Conservation (phyloP, 2,329 filamentous ascomycete genomes). For the Reticulascus tulasneorum region DNA sequence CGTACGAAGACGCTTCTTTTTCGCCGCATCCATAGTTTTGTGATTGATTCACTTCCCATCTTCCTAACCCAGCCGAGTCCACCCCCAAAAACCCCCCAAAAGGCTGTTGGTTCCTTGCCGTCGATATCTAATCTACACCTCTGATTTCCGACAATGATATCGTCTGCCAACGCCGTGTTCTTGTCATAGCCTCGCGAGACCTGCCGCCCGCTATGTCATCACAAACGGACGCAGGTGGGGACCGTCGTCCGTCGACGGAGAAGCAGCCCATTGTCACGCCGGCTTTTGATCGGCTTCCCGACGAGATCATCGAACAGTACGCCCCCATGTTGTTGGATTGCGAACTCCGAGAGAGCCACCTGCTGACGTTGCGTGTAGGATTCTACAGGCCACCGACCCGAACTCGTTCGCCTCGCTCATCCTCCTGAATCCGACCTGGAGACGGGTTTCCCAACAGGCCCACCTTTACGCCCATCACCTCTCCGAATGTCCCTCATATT, state of each 20-base stretch:
- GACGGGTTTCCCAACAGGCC: conserved; percentile 57
- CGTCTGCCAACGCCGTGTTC: conserved; percentile 1
- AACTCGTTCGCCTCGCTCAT: conserved; percentile 64
- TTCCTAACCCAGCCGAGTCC: too few relatives aligned
- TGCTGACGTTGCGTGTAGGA: conserved; percentile 36
- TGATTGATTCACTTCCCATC: too few relatives aligned
- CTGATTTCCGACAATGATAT: too few relatives aligned
- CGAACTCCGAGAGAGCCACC: too few relatives aligned
- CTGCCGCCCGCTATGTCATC: conserved; percentile 6
- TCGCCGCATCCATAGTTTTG: too few relatives aligned
- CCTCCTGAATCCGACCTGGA: conserved; percentile 63
- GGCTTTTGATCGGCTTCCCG: conserved; percentile 55
- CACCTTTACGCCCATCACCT: conserved; percentile 62
- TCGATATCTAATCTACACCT: too few relatives aligned
- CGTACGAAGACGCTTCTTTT: too few relatives aligned
- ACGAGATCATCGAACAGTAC: conserved; percentile 69
- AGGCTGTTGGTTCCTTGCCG: too few relatives aligned
- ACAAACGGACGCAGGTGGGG: conserved; percentile 1
- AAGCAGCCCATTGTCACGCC: conserved; percentile 26
- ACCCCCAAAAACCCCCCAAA: too few relatives aligned
- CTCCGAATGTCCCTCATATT: conserved; percentile 55
- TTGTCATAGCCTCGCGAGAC: conserved; percentile 8
- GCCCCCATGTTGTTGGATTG: too few relatives aligned
- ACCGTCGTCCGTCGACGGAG: conserved; percentile 23
- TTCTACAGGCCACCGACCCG: conserved; percentile 56